A percentile compares a stretch with the other conserved stretches of the same genome.
These are phyloP conservation scores for Heritiera fomes DNA, from an alignment of 345 rosid genomes.

Conservation along the genomic window DNA sequence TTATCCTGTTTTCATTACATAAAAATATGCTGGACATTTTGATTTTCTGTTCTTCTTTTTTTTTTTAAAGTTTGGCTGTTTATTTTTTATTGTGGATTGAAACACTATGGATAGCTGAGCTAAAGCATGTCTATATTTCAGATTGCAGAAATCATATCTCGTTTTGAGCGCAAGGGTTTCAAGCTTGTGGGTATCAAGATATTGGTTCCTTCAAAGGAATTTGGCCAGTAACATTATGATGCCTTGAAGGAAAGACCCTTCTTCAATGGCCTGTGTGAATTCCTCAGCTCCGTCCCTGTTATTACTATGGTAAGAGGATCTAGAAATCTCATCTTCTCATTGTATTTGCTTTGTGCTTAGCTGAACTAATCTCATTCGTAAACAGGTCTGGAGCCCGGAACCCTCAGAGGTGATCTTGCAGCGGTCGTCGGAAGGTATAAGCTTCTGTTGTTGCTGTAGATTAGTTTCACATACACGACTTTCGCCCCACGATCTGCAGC, in stretches of 20 bases:
- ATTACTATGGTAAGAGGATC: conserved; percentile 74
- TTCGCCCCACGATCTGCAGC: not conserved
- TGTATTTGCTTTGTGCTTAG: not conserved
- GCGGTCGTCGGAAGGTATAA: conserved; percentile 89
- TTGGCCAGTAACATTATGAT: conserved; percentile 89
- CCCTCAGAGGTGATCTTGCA: conserved; percentile 94
- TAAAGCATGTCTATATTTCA: conserved; percentile 31
- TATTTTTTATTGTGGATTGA: not conserved
- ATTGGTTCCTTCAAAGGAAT: conserved; percentile 74
- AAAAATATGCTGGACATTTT: not conserved
- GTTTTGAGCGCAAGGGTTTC: conserved; percentile 96
- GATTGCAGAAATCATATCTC: conserved; percentile 86
- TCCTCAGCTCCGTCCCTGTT: conserved; percentile 99
- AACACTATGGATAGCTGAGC: not conserved
- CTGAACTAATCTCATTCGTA: conserved; percentile 19
- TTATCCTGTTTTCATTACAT: not conserved
- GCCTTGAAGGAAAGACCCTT: conserved; percentile 94
- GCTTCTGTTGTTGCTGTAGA: not conserved
- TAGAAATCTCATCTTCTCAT: not conserved
- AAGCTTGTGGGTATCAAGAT: conserved; percentile 93
- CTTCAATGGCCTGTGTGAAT: conserved; percentile 86
- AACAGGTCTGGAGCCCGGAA: conserved; percentile 98
- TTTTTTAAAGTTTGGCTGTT: not conserved
- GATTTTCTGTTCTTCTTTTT: not conserved
- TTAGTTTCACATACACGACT: not conserved